Base-by-base conservation (phyloP, 148 eudicot genomes). In the Suaeda aralocaspica region DNA sequence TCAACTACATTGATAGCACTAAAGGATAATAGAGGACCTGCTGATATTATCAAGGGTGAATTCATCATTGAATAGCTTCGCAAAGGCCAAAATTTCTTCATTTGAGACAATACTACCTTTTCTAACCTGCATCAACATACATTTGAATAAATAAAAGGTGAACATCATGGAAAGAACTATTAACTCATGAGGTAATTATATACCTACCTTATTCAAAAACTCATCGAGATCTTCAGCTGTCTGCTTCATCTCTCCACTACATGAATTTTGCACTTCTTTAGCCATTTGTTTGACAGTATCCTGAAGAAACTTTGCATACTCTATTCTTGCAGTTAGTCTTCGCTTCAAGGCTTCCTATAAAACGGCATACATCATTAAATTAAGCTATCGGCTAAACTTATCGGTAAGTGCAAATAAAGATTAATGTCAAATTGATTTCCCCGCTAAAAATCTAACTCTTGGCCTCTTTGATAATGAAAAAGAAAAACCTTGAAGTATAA, bases 151-250 rank as follows among this genome's bases (percentile, higher is more conserved):
- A 58, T 42, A 67, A 42, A 58, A 14, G 6, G 57, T 14, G 25
- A 59, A 66, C 68, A 72, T 26, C 46, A 26, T 31, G 41, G 15
- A 42, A 24, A 59, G 50, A 41, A 22, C 42, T 10, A 67, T 33
- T 49, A 62, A 53, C 30, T 58, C 50, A 15, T 14, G 9, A 41
- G 18, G 10, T 68, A 53, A 53, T 9, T 28, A 48, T 74, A 30
- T 33, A 59, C 79, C 68, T 56, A 90, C 98, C 86, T 88, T 92
- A 77, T 72, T 85, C 84, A 92, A 69, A 70, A 92, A 88, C 28
- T 92, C 98, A 82, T 92, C 98, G 73, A 92, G 96, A 81, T 92
- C 98, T 78, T 88, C 96, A 55, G 96, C 98, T 48, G 98, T 92
- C 76, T 90, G 76, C 80, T 88, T 90, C 61, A 71, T 74, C 70